phyloP scores from a whole-genome alignment of 768 basidiomycete genomes.

The Serendipita sp. region DNA sequence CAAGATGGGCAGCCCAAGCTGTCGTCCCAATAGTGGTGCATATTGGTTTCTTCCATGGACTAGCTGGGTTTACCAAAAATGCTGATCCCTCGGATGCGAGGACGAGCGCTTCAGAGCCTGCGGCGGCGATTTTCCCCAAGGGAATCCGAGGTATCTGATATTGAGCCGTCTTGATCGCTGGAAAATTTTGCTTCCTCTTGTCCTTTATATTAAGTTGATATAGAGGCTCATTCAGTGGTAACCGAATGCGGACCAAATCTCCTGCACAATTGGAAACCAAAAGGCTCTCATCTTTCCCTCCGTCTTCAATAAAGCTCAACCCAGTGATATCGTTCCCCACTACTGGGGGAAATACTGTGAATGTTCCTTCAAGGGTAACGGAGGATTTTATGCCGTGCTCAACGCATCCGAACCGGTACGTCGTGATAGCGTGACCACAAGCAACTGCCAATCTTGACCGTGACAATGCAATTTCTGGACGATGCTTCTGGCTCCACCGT shows the following conservation, averaged over 20 bases:
- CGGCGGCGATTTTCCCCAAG: neutral
- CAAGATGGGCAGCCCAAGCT: constrained; percentile 50
- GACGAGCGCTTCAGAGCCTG: neutral
- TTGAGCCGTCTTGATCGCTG: constrained; percentile 8
- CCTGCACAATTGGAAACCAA: constrained; percentile 45
- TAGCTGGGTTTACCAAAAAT: neutral
- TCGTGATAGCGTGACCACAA: constrained; percentile 39
- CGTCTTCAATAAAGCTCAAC: constrained; percentile 32
- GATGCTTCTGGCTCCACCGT: constrained; percentile 39
- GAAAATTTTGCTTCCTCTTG: constrained; percentile 14
- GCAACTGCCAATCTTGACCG: constrained; percentile 41
- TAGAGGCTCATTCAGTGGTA: constrained; percentile 14
- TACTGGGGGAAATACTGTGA: constrained; percentile 18
- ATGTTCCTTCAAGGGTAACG: constrained; percentile 31
- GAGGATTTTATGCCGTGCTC: constrained; percentile 10
- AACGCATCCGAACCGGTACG: constrained; percentile 31
- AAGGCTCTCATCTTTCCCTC: constrained; percentile 27
- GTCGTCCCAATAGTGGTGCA: constrained; percentile 15
- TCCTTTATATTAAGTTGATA: constrained; percentile 13
- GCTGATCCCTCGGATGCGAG: neutral
- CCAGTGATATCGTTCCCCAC: constrained; percentile 36
- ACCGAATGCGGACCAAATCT: constrained; percentile 30
- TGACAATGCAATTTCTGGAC: constrained; percentile 39
- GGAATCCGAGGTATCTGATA: neutral
- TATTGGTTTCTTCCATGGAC: neutral